phyloP scores from a whole-genome alignment of 805 yeast genomes.

The Yamadazyma kitorensis region DNA sequence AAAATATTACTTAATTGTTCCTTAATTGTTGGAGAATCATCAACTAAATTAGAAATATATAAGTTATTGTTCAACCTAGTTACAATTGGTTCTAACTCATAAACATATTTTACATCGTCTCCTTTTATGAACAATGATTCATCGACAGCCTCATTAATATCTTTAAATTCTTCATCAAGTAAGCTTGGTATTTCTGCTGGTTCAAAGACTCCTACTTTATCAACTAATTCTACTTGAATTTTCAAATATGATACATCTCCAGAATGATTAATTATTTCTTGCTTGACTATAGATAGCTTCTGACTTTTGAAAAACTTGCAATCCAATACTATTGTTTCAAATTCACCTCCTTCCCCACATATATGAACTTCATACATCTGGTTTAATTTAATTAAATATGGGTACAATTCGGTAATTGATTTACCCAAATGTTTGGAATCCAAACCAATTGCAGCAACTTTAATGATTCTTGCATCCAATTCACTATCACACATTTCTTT shows the following conservation, averaged over 20 bases:
- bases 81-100: slow-evolving; percentile 1
- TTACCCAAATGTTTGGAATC: slow-evolving; percentile 64
- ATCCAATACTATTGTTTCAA: slow-evolving; percentile 88
- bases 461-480: slow-evolving; percentile 79
- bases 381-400: slow-evolving; percentile 57
- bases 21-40: slow-evolving; percentile 16
- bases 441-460: slow-evolving; percentile 92
- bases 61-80: slow-evolving; percentile 8
- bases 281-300: slow-evolving; percentile 40
- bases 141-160: slow-evolving; percentile 18
- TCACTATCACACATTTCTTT: slow-evolving; percentile 69
- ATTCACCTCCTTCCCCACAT: slow-evolving; percentile 99
- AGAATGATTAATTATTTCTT: slow-evolving; percentile 43
- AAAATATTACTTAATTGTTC: slow-evolving; percentile 53
- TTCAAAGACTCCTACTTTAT: slow-evolving; percentile 22
- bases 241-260: slow-evolving; percentile 67
- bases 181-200: slow-evolving; percentile 31
- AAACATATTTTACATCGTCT: neutral
- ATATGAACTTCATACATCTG: slow-evolving; percentile 76
- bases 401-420: slow-evolving; percentile 58
- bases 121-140: neutral
- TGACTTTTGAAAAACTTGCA: slow-evolving; percentile 75
- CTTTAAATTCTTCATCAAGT: slow-evolving; percentile 39
- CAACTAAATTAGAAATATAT: slow-evolving; percentile 29
- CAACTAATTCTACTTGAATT: slow-evolving; percentile 48